phyloP scores from a whole-genome alignment of 768 basidiomycete species.

The Boletus pseudo-olivaceus region DNA sequence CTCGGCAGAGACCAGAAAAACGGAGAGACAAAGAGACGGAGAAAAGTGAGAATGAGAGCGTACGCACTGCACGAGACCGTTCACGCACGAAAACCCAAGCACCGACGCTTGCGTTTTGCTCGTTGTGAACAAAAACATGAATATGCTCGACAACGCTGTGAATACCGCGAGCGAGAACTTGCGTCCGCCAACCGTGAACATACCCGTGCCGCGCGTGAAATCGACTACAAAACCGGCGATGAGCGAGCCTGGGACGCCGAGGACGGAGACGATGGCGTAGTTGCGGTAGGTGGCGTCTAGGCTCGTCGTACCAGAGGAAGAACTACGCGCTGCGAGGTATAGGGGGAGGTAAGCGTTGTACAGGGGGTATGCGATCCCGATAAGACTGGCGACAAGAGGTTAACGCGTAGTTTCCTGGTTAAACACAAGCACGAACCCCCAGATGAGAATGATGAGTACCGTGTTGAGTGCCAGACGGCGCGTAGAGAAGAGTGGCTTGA shows the following conservation, averaged over 20 bases:
- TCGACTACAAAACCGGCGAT: conserved; percentile 46
- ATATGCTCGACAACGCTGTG: conserved; percentile 43
- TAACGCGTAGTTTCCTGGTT: neutral
- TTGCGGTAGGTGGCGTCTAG: conserved; percentile 42
- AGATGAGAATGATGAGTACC: conserved; percentile 46
- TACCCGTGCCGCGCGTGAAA: conserved; percentile 33
- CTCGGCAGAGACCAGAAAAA: too few relatives aligned
- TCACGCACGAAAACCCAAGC: conserved; percentile 46
- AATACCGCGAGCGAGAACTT: conserved; percentile 46
- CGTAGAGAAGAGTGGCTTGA: conserved; percentile 47
- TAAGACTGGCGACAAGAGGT: conserved; percentile 29
- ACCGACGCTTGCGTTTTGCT: conserved; percentile 38
- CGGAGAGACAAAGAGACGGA: too few relatives aligned
- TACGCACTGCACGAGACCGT: conserved; percentile 40
- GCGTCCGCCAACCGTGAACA: conserved; percentile 41
- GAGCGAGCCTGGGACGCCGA: conserved; percentile 47
- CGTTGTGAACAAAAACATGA: conserved; percentile 52
- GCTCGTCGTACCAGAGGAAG: conserved; percentile 19
- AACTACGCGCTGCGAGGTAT: conserved; percentile 39
- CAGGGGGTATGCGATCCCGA: conserved; percentile 54
- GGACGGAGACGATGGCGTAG: conserved; percentile 45
- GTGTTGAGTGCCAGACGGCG: conserved; percentile 44
- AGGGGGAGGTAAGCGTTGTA: conserved; percentile 51
- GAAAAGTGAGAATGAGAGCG: neutral
- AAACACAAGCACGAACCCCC: conserved; percentile 37